Evolutionary conservation across 2,329 filamentous ascomycete genomes (phyloP).

Genomic region (Clonostachys byssicola): DNA sequence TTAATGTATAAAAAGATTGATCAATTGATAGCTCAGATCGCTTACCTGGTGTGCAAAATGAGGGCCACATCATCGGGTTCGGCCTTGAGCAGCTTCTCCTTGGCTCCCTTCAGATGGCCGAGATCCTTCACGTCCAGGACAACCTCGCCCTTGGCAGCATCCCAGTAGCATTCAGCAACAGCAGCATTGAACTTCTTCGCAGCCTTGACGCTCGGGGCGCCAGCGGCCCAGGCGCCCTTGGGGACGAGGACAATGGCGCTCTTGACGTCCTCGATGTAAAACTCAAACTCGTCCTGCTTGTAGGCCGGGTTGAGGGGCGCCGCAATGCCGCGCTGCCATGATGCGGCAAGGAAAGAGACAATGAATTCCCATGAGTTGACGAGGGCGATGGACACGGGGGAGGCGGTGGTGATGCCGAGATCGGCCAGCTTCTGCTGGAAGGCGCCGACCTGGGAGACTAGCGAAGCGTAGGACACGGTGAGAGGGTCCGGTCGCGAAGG

Average conservation of each 20-base stretch:
- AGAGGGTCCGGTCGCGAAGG: conserved; percentile 60
- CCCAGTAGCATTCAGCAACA: conserved; percentile 85
- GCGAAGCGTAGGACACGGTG: conserved; percentile 65
- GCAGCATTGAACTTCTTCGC: conserved; percentile 76
- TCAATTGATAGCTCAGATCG: background rate
- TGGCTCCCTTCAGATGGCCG: conserved; percentile 55
- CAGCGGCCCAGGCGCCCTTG: conserved; percentile 60
- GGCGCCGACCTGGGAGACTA: conserved; percentile 58
- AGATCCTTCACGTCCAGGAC: conserved; percentile 74
- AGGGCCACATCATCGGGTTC: conserved; percentile 77
- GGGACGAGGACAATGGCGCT: conserved; percentile 77
- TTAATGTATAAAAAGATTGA: conserved; percentile 11
- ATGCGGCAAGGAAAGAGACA: conserved; percentile 77
- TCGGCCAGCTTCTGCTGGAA: conserved; percentile 78
- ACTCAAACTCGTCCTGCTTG: conserved; percentile 87
- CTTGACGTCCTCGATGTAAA: conserved; percentile 84
- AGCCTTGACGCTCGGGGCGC: conserved; percentile 70
- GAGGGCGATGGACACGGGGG: conserved; percentile 77
- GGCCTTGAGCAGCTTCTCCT: conserved; percentile 37
- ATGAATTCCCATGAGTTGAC: conserved; percentile 87
- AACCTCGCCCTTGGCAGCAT: conserved; percentile 59
- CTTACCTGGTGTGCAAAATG: conserved; percentile 69
- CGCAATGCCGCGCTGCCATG: conserved; percentile 80
- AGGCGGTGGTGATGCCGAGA: conserved; percentile 64
- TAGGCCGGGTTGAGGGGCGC: conserved; percentile 86